Percentiles rank a stretch among this genome's conserved stretches.
Evolutionary conservation across 2,329 filamentous ascomycete species (phyloP).

Genomic region (Trichoderma gracile): DNA sequence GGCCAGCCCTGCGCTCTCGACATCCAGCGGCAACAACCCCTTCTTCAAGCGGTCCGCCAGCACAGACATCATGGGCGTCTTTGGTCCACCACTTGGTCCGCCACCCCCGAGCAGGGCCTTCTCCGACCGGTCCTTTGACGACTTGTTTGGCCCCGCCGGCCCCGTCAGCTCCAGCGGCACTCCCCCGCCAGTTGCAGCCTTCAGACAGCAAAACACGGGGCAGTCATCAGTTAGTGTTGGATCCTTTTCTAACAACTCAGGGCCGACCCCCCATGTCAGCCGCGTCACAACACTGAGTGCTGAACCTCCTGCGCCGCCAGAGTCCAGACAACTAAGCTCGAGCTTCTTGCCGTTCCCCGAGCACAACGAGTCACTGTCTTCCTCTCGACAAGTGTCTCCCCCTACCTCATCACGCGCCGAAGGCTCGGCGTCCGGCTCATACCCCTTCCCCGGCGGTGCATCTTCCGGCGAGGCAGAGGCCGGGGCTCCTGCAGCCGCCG

Average conservation of each 20-base stretch:
- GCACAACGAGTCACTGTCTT: slow-evolving; percentile 68
- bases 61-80: slow-evolving; percentile 59
- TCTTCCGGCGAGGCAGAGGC: slow-evolving; percentile 29
- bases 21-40: slow-evolving; percentile 81
- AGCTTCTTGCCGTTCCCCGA: slow-evolving; percentile 71
- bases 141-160: slow-evolving; percentile 76
- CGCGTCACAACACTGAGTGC: slow-evolving; percentile 59
- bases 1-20: slow-evolving; percentile 68
- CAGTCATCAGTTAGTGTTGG: slow-evolving; percentile 55
- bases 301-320: slow-evolving; percentile 64
- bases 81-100: slow-evolving; percentile 51
- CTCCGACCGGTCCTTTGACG: slow-evolving; percentile 74
- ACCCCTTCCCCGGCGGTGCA: slow-evolving; percentile 33
- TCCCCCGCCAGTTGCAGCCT: slow-evolving; percentile 41
- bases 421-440: slow-evolving; percentile 45
- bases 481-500: slow-evolving; percentile 30
- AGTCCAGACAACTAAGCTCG: slow-evolving; percentile 76
- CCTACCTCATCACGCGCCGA: slow-evolving; percentile 57
- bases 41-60: slow-evolving; percentile 79
- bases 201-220: slow-evolving; percentile 59
- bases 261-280: slow-evolving; percentile 62
- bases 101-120: slow-evolving; percentile 50
- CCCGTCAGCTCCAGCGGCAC: slow-evolving; percentile 46
- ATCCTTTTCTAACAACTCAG: slow-evolving; percentile 52
- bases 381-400: slow-evolving; percentile 76